phyloP scores from a whole-genome alignment of 768 basidiomycete genomes.

The Amanita muscaria region DNA sequence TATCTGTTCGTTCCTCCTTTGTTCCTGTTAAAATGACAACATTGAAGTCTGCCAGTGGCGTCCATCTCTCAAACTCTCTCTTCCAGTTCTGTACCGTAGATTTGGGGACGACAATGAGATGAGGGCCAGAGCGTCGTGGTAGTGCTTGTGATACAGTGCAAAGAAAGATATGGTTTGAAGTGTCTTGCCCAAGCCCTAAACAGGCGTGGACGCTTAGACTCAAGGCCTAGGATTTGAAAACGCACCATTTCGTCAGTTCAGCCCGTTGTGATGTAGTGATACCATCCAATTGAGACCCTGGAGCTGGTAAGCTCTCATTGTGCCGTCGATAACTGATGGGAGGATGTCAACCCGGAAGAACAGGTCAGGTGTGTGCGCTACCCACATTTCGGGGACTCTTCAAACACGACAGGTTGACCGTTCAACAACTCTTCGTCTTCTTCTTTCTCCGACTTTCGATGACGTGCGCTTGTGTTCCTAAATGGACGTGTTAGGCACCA shows the following conservation, averaged over 20 bases:
- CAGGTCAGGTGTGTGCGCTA: conserved; percentile 19
- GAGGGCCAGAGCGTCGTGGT: conserved; percentile 72
- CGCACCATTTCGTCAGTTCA: conserved; percentile 95
- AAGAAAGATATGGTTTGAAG: conserved; percentile 97
- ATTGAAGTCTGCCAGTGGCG: conserved; percentile 77
- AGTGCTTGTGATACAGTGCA: conserved; percentile 86
- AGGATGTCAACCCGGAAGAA: neutral
- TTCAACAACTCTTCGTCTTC: conserved; percentile 95
- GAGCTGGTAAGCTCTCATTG: conserved; percentile 90
- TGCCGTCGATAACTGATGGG: conserved; percentile 59
- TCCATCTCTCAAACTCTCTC: conserved; percentile 89
- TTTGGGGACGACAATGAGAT: conserved; percentile 97
- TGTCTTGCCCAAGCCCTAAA: conserved; percentile 92
- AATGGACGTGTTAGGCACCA: neutral
- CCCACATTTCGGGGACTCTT: conserved; percentile 84
- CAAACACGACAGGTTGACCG: conserved; percentile 91
- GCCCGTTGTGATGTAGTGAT: conserved; percentile 88
- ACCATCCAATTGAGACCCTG: conserved; percentile 99
- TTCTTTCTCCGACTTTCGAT: conserved; percentile 95
- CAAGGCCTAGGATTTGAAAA: conserved; percentile 4
- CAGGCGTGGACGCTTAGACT: neutral
- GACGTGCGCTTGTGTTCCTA: conserved; percentile 71
- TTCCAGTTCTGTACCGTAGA: conserved; percentile 96
- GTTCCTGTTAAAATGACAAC: conserved; percentile 75
- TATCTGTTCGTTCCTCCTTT: conserved; percentile 80